These are phyloP conservation scores for Cyclospora cayetanensis DNA, from an alignment of 169 alveolate genomes.

Conservation along the genomic window DNA sequence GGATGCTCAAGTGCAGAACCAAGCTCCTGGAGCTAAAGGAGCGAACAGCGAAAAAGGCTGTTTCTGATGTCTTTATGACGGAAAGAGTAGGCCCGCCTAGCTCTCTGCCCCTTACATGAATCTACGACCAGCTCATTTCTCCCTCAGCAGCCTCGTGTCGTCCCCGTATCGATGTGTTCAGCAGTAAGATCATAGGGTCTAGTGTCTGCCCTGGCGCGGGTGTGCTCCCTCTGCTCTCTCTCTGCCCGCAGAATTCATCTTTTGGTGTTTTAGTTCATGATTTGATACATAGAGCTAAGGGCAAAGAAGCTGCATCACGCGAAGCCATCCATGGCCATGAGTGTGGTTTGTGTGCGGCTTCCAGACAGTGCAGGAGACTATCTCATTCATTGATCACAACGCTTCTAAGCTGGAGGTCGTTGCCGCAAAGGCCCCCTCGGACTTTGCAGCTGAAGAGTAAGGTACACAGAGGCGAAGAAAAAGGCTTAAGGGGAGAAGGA, in stretches of 20 bases:
- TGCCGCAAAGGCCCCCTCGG: constrained; percentile 43
- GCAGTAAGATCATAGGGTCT: too few relatives aligned
- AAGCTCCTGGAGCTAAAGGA: constrained; percentile 66
- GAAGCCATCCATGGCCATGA: too few relatives aligned
- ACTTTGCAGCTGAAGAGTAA: constrained; percentile 57
- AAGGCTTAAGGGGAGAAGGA: not conserved
- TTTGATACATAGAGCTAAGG: too few relatives aligned
- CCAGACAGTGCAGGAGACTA: constrained; percentile 64
- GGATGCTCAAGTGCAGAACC: constrained; percentile 69
- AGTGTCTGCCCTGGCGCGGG: too few relatives aligned
- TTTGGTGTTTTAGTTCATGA: too few relatives aligned
- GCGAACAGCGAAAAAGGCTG: constrained; percentile 54
- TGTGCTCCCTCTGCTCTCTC: not conserved
- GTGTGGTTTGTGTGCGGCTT: too few relatives aligned
- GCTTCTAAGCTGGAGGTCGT: constrained; percentile 52
- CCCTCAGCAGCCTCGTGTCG: not conserved
- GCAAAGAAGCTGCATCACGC: too few relatives aligned
- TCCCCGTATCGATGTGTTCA: too few relatives aligned
- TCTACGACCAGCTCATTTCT: not conserved
- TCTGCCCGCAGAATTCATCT: not conserved
- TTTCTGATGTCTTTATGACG: constrained; percentile 64
- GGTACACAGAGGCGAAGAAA: not conserved
- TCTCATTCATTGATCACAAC: constrained; percentile 42
- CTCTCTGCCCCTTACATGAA: not conserved
- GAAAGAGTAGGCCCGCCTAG: constrained; percentile 5